Conservation (phyloP, 257 asterid species). For the Solanum sitiens region DNA sequence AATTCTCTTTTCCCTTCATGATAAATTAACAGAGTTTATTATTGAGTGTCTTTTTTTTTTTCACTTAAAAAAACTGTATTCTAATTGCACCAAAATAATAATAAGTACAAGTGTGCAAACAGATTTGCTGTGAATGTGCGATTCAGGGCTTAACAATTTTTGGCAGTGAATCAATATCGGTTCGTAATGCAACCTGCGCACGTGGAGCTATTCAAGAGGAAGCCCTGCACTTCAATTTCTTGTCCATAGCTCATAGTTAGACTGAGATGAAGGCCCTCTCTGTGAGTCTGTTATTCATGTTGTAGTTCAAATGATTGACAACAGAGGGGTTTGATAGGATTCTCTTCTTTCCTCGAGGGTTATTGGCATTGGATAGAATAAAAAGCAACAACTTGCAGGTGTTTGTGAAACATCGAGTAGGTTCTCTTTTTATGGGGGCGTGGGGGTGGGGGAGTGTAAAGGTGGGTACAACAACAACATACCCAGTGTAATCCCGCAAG, state of each 20-base stretch:
- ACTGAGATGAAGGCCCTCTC: background rate
- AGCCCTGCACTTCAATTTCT: background rate
- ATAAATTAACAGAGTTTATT: background rate
- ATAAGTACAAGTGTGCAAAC: background rate
- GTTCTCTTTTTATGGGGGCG: background rate
- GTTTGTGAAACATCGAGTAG: background rate
- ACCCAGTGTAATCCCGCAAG: background rate
- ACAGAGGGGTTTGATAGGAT: background rate
- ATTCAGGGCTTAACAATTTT: background rate
- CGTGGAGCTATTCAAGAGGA: background rate
- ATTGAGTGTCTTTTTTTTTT: background rate
- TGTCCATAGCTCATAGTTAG: background rate
- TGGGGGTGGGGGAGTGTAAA: background rate
- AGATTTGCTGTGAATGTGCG: background rate
- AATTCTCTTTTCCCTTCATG: background rate
- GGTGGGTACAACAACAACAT: background rate
- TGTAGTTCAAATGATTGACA: background rate
- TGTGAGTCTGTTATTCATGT: background rate
- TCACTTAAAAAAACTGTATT: background rate
- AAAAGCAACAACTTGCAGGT: background rate
- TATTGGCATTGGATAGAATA: background rate
- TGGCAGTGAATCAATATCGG: background rate
- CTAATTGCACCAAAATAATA: background rate
- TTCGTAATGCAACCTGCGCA: background rate
- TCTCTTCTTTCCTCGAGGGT: background rate